Percentiles rank a stretch among this genome's conserved stretches.
Evolutionary conservation across 495 filamentous ascomycete genomes (phyloP).

Genomic region (Annulohypoxylon maeteangense): DNA sequence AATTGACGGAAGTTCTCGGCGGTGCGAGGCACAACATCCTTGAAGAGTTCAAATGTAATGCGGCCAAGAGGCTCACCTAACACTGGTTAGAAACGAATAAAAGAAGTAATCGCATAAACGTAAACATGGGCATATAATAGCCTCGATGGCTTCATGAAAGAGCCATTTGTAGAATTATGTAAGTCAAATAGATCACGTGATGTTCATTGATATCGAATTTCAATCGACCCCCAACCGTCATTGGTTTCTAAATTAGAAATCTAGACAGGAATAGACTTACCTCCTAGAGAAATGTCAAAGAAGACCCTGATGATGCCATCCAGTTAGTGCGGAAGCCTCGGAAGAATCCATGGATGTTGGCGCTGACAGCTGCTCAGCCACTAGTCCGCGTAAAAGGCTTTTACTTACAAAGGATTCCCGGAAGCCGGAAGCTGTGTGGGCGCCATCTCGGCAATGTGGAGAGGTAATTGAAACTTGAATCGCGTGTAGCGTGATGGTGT

Average conservation of each 20-base stretch:
- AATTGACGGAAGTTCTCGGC: constrained; percentile 98
- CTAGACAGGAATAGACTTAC: constrained; percentile 59
- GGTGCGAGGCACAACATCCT: constrained; percentile 82
- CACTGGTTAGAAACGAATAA: constrained; percentile 7
- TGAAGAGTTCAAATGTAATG: constrained; percentile 94
- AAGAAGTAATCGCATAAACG: neutral
- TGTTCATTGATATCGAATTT: neutral
- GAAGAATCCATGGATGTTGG: neutral
- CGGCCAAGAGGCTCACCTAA: constrained; percentile 89
- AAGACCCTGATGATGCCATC: constrained; percentile 68
- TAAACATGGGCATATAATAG: neutral
- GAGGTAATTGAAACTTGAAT: neutral
- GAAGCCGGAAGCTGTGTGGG: constrained; percentile 63
- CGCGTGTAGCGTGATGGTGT: constrained; percentile 10
- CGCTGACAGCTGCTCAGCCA: constrained; percentile 30
- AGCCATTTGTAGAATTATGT: neutral
- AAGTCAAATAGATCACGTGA: constrained; percentile 31
- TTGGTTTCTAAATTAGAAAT: neutral
- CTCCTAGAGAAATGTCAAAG: constrained; percentile 92
- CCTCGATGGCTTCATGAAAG: no score
- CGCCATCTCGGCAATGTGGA: constrained; percentile 51
- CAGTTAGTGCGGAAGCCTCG: constrained; percentile 22
- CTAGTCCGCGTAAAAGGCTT: neutral
- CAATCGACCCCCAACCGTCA: neutral
- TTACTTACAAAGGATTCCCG: constrained; percentile 65